phyloP scores from a whole-genome alignment of 2,329 filamentous ascomycete species.

The Tolypocladium tropicale region DNA sequence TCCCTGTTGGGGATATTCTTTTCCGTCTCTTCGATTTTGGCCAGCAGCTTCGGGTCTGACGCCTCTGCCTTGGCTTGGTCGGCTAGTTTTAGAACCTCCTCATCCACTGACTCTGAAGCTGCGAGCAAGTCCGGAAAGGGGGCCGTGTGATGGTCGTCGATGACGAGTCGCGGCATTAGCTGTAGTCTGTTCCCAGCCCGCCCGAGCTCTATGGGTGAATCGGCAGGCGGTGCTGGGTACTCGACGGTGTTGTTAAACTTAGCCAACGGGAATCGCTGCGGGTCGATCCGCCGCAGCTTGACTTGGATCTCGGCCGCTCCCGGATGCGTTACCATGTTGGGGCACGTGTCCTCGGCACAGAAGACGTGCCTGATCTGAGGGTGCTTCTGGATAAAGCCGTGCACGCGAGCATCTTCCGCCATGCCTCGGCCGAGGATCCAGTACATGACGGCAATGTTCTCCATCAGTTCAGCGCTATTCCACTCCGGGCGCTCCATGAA shows the following conservation, averaged over 20 bases:
- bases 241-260: conserved; percentile 44
- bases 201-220: conserved; percentile 24
- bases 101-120: conserved; percentile 28
- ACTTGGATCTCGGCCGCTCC: conserved; percentile 57
- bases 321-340: conserved; percentile 65
- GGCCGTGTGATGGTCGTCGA: conserved; percentile 35
- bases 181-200: conserved; percentile 33
- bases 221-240: conserved; percentile 11
- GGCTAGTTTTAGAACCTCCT: conserved; percentile 42
- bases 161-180: conserved; percentile 34
- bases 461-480: conserved; percentile 53
- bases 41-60: conserved; percentile 33
- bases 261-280: conserved; percentile 61
- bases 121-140: conserved; percentile 35
- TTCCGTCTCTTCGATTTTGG: conserved; percentile 39
- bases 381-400: conserved; percentile 57
- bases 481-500: conserved; percentile 67
- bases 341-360: conserved; percentile 61
- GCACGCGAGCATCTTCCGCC: conserved; percentile 49
- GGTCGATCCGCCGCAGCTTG: conserved; percentile 62
- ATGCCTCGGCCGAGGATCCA: conserved; percentile 74
- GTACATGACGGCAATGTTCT: conserved; percentile 56
- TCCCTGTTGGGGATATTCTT: conserved; percentile 63
- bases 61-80: conserved; percentile 31
- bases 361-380: conserved; percentile 61